Evolutionary conservation across 768 basidiomycete genomes (phyloP).

Genomic region (Lactarius psammicola): DNA sequence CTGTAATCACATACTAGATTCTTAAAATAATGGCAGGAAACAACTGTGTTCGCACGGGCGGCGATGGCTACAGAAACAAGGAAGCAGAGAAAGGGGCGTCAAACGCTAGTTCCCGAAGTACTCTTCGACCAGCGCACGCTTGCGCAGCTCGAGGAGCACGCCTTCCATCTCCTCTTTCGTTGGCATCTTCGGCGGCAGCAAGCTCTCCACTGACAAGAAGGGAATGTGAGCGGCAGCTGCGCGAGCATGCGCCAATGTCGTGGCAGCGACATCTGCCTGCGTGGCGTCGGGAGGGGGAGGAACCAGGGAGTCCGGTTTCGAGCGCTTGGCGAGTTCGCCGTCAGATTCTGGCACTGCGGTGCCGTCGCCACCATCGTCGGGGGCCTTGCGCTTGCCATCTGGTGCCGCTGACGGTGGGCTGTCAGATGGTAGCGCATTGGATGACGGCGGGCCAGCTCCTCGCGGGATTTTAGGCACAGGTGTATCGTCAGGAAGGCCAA

Average conservation of each 20-base stretch:
- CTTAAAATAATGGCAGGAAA: conserved; percentile 3
- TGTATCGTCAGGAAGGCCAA: conserved; percentile 38
- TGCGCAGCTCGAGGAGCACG: conserved; percentile 70
- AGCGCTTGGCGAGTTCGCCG: conserved; percentile 35
- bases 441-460: conserved; percentile 31
- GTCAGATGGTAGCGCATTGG: conserved; percentile 32
- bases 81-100: not conserved
- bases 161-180: conserved; percentile 75
- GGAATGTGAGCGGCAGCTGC: conserved; percentile 69
- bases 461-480: conserved; percentile 54
- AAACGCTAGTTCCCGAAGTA: conserved; percentile 50
- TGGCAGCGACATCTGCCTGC: conserved; percentile 30
- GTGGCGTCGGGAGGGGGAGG: conserved; percentile 17
- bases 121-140: conserved; percentile 81
- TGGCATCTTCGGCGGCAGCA: conserved; percentile 75
- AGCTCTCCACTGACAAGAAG: conserved; percentile 69
- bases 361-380: conserved; percentile 48
- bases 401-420: conserved; percentile 30
- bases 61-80: not conserved
- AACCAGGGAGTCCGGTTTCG: conserved; percentile 31
- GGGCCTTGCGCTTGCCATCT: conserved; percentile 56
- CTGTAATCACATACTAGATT: not conserved
- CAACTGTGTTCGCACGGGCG: not conserved
- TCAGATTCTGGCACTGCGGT: conserved; percentile 36
- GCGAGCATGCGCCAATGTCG: conserved; percentile 42